Conservation (phyloP, 768 basidiomycete genomes). For the Suillus subalutaceus region DNA sequence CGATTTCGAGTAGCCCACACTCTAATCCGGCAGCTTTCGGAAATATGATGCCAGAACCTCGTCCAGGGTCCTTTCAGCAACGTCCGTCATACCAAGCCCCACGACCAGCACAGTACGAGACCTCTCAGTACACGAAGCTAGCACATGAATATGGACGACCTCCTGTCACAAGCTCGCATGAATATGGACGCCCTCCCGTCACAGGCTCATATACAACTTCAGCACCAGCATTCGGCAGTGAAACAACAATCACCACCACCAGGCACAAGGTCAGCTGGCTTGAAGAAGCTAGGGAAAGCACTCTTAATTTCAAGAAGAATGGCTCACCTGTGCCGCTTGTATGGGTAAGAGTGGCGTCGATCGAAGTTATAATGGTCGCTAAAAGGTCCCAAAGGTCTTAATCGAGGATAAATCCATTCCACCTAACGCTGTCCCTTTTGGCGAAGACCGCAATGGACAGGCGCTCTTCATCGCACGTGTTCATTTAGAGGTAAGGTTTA, state of each 20-base stretch:
- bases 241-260: not conserved
- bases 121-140: not conserved
- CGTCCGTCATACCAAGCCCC: conserved; percentile 2
- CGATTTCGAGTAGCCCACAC: not conserved
- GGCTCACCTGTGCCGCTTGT: conserved; percentile 31
- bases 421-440: conserved; percentile 30
- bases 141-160: not conserved
- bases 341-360: conserved; percentile 23
- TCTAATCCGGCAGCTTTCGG: not conserved
- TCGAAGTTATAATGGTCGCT: not conserved
- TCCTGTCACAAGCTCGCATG: not conserved
- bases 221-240: not conserved
- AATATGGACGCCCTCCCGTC: not conserved
- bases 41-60: not conserved
- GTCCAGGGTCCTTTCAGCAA: not conserved
- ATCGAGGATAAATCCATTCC: conserved; percentile 31
- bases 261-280: conserved; percentile 1
- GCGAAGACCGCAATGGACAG: conserved; percentile 26
- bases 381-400: conserved; percentile 21
- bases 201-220: not conserved
- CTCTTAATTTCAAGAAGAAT: conserved; percentile 13
- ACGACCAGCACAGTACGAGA: conserved; percentile 1
- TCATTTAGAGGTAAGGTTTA: conserved; percentile 8
- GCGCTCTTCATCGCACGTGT: conserved; percentile 32
- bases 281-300: conserved; percentile 7